Evolutionary conservation across 1,139 yeast genomes (phyloP), one percentile per base, ranked within the genome.

Genomic region (Kazachstania sp.): DNA sequence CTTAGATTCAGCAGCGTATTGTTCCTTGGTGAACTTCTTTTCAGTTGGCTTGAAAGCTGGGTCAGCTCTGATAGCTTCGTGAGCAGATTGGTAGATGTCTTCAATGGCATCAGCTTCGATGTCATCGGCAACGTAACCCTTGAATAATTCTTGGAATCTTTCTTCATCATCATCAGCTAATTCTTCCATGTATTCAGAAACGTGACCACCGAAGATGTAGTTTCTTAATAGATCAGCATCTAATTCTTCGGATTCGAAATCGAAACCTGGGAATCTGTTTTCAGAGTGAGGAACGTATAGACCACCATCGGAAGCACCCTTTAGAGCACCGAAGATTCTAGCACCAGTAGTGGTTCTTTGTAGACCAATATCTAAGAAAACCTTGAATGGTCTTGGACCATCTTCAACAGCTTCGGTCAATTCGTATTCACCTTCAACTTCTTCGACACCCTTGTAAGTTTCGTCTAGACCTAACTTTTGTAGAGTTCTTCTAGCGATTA

Each of bases 241-340:
- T 70, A 94, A 83, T 78, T 92, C 98, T 79, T 90, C 96, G 67
- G 85, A 71, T 80, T 92, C 99, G 69, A 90, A 86, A 77, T 92
- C 99, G 95, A 92, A 92, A 79, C 98, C 99, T 76, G 99, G 99
- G 96, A 90, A 92, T 85, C 98, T 90, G 83, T 90, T 90, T 71
- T 95, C 86, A 66, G 95, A 87, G 90, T 92, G 99, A 64, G 99
- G 99, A 71, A 92, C 81, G 90, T 86, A 87, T 70, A 92, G 81
- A 69, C 99, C 99, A 86, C 98, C 99, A 74, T 92, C 99, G 59
- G 97, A 90, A 71, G 98, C 98, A 86, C 99, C 99, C 85, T 92
- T 92, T 72, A 94, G 81, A 71, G 90, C 97, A 86, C 97, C 99
- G 69, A 92, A 92, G 73, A 92, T 81, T 78, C 95, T 87, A 72